Evolutionary conservation across 176 grass and related monocot genomes (phyloP).

Genomic region (Lolium multiflorum): DNA sequence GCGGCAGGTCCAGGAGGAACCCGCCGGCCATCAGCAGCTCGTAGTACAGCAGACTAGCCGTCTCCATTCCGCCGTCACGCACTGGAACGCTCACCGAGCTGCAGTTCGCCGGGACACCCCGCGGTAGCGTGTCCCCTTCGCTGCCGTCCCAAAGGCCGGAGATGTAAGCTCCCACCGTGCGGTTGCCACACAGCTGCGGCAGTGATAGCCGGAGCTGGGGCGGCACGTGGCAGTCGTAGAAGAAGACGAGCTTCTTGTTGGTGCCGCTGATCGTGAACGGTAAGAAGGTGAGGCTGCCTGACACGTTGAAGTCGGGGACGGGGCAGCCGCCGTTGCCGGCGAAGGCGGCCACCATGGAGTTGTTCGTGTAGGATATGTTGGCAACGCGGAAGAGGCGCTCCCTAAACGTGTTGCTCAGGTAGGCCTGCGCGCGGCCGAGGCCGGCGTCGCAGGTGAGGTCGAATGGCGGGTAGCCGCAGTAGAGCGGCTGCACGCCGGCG

Average conservation of each 20-base stretch:
- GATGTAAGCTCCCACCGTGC: background rate
- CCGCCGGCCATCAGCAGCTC: conserved; percentile 29
- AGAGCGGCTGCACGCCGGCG: background rate
- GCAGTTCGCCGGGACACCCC: background rate
- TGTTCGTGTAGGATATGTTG: conserved; percentile 10
- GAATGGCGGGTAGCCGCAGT: conserved; percentile 48
- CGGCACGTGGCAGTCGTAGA: conserved; percentile 40
- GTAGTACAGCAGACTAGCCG: background rate
- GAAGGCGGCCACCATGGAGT: background rate
- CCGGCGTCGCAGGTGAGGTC: conserved; percentile 39
- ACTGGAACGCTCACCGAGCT: conserved; percentile 36
- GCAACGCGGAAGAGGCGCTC: background rate
- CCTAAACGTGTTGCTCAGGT: conserved; percentile 17
- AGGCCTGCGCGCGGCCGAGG: background rate
- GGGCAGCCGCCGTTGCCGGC: background rate
- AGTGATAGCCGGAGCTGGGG: fast-evolving
- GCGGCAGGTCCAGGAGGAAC: conserved; percentile 47
- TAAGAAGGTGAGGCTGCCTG: conserved; percentile 20
- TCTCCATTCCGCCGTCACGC: background rate
- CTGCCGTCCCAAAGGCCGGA: background rate
- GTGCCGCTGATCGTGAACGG: background rate
- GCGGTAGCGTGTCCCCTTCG: background rate
- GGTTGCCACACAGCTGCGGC: background rate
- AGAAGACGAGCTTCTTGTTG: conserved; percentile 46
- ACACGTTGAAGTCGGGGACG: conserved; percentile 43